Conservation (phyloP, 2,329 filamentous ascomycete species). For the Neonectria magnoliae region DNA sequence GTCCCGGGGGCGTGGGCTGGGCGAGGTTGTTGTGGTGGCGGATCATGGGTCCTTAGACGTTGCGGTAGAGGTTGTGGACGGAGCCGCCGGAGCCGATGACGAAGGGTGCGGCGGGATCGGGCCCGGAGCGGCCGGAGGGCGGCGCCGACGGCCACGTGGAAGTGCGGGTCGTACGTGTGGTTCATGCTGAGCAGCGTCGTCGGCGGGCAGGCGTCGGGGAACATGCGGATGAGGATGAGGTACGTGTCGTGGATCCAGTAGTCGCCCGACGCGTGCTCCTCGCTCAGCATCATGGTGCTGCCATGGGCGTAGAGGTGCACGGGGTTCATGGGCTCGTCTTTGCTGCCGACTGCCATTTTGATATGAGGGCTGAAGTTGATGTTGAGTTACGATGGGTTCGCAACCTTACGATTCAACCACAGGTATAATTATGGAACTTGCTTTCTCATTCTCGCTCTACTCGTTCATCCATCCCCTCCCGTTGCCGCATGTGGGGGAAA, state of each 20-base stretch:
- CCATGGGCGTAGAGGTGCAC: constrained; percentile 41
- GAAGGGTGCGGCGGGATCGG: constrained; percentile 54
- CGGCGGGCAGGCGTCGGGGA: constrained; percentile 70
- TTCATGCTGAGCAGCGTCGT: constrained; percentile 57
- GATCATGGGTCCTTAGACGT: constrained; percentile 72
- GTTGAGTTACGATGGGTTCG: not conserved
- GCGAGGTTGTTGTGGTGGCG: constrained; percentile 52
- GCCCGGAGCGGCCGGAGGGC: constrained; percentile 24
- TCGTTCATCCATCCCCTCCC: not conserved
- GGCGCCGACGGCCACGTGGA: constrained; percentile 35
- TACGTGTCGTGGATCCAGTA: constrained; percentile 74
- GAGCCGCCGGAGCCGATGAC: constrained; percentile 69
- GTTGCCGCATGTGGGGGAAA: constrained; percentile 3
- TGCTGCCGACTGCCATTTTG: constrained; percentile 14
- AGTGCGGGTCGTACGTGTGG: constrained; percentile 38
- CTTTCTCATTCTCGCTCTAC: not conserved
- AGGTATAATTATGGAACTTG: not conserved
- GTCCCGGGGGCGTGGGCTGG: constrained; percentile 31
- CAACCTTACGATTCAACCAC: too few relatives aligned
- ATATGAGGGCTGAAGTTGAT: not conserved
- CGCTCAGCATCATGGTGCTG: constrained; percentile 40
- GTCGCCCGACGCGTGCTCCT: constrained; percentile 31
- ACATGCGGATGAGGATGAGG: constrained; percentile 76
- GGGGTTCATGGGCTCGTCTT: constrained; percentile 26
- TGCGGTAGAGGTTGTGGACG: constrained; percentile 77